Conservation (phyloP, 163 green algal genomes). For the Coccomyxa subellipsoidea region DNA sequence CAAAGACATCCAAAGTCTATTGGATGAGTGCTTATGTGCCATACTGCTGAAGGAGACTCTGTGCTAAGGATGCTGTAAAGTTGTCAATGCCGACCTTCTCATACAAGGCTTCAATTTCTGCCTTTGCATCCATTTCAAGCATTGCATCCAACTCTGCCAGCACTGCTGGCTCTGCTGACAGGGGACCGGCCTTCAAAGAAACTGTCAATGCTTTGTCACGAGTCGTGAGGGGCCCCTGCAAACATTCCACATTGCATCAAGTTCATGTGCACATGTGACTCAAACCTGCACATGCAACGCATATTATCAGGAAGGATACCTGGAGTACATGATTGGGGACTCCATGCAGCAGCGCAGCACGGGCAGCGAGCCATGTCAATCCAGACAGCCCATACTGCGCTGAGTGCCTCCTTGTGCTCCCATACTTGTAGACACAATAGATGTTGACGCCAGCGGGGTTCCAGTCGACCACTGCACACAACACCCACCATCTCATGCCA, state of each 20-base stretch:
- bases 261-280: too few species aligned
- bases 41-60: background rate
- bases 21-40: too few species aligned
- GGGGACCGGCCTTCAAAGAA: background rate
- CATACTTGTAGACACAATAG: conserved; percentile 55
- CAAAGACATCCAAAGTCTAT: too few species aligned
- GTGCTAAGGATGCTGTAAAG: background rate
- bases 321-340: background rate
- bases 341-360: background rate
- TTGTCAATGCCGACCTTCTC: background rate
- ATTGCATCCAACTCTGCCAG: conserved; percentile 8
- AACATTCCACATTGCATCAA: too few species aligned
- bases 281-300: too few species aligned
- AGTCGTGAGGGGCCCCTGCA: background rate
- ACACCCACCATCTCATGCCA: background rate
- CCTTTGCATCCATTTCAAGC: background rate
- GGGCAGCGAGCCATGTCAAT: background rate
- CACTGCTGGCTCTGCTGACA: background rate
- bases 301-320: background rate
- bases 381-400: background rate
- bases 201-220: background rate
- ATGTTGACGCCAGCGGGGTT: conserved; percentile 59
- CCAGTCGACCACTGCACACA: conserved; percentile 69
- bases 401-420: conserved; percentile 3
- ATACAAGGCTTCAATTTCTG: conserved; percentile 13